phyloP scores from a whole-genome alignment of 306 rosid species.

The Styphnolobium japonicum region DNA sequence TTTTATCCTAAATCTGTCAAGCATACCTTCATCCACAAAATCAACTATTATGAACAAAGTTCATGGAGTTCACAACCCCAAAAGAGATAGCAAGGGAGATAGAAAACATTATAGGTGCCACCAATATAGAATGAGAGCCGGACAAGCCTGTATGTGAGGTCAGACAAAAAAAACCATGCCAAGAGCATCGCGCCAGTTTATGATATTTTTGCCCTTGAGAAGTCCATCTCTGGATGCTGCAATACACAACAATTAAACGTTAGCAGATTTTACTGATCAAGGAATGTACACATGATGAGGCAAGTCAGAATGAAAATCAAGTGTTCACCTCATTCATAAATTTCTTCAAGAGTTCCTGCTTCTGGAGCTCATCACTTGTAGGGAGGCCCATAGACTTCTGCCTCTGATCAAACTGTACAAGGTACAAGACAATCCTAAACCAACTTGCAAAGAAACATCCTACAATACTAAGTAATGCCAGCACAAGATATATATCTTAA shows the following conservation, averaged over 20 bases:
- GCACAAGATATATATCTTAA: background rate
- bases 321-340: constrained; percentile 71
- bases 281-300: background rate
- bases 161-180: background rate
- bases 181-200: constrained; percentile 6
- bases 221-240: constrained; percentile 99
- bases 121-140: background rate
- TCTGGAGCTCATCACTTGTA: constrained; percentile 80
- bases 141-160: background rate
- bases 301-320: background rate
- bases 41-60: background rate
- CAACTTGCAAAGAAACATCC: background rate
- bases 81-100: background rate
- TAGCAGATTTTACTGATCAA: background rate
- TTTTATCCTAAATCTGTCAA: background rate
- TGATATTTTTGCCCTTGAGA: constrained; percentile 67
- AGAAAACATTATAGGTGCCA: background rate
- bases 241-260: background rate
- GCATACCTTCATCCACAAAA: background rate
- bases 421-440: background rate
- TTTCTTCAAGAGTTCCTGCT: constrained; percentile 79
- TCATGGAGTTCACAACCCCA: background rate
- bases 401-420: constrained; percentile 83
- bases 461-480: background rate
- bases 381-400: constrained; percentile 91